Evolutionary conservation across 2,329 filamentous ascomycete genomes (phyloP), one percentile per base, ranked within the genome.

Genomic region (Akanthomyces uredinophilus): DNA sequence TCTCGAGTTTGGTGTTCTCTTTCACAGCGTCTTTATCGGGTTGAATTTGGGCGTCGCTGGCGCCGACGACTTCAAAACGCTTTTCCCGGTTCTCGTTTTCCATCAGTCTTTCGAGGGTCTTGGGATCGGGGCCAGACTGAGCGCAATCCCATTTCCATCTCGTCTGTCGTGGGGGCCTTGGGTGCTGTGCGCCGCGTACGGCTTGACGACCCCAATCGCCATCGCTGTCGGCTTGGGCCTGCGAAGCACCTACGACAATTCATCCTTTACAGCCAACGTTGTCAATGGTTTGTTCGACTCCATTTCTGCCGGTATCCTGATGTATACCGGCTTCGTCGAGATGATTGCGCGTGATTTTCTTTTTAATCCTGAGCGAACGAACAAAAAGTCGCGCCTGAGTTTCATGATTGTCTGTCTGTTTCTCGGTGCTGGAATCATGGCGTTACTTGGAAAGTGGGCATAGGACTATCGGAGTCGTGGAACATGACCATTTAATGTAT

Each of bases 281-380:
- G 83, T 92, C 64, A 92, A 92, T 67, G 92, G 92, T 13, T 79
- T 96, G 0, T 92, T 96, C 66, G 91, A 96, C 71, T 84, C 89
- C 0, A 89, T 96, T 67, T 91, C 87, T 39, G 90, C 90, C 0
- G 92, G 92, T 39, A 95, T 96, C 64, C 78, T 96, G 55, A 88
- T 96, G 62, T 96, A 96, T 74, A 96, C 92, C 0, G 91, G 90
- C 1, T 78, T 96, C 20, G 91, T 96, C 8, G 92, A 96, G 77
- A 79, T 96, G 61, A 87, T 96, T 82, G 92, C 92, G 1, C 91
- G 95, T 70, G 92, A 96, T 73, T 96, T 96, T 75, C 90, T 96
- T 87, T 96, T 95, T 77, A 93, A 88, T 72, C 82, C 83, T 4
- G 84, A 88, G 64, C 93, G 96, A 87, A 85, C 87, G 54, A 84